Conservation (phyloP, 257 asterid genomes). For the Paraleonurus japonicus region DNA sequence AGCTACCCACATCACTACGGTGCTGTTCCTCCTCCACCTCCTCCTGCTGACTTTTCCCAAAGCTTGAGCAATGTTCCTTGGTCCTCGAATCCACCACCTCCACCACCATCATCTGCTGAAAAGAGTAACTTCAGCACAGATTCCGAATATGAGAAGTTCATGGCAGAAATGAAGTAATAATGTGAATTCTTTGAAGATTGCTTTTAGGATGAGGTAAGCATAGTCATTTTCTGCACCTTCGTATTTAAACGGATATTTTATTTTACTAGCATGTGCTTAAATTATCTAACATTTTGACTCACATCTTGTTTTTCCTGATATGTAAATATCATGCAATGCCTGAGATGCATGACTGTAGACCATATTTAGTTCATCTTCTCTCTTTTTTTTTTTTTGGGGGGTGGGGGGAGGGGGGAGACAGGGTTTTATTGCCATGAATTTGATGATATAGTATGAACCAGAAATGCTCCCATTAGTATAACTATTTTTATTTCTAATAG, state of each 20-base stretch:
- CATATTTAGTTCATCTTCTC: background rate
- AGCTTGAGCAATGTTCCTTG: conserved; percentile 69
- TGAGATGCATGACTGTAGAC: background rate
- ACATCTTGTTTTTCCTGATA: background rate
- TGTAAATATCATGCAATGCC: background rate
- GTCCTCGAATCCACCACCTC: conserved; percentile 73
- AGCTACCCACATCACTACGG: conserved; percentile 66
- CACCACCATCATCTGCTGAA: conserved; percentile 61
- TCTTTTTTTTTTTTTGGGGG: background rate
- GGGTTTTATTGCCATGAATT: background rate
- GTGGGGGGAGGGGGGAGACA: background rate
- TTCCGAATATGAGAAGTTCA: conserved; percentile 91
- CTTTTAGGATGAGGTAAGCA: conserved; percentile 38
- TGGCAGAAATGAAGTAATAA: conserved; percentile 82
- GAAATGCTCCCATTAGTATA: background rate
- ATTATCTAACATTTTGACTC: background rate
- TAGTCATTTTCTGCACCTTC: background rate
- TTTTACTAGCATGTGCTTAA: conserved; percentile 9
- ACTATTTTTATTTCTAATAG: background rate
- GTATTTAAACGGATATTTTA: background rate
- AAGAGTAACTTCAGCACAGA: conserved; percentile 52
- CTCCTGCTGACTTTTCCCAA: conserved; percentile 63
- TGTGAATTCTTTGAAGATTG: conserved; percentile 2
- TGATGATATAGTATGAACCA: background rate
- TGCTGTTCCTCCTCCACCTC: conserved; percentile 71